Base-by-base conservation (phyloP, 2,329 filamentous ascomycete species). In the Chaetomiaceae sp. region DNA sequence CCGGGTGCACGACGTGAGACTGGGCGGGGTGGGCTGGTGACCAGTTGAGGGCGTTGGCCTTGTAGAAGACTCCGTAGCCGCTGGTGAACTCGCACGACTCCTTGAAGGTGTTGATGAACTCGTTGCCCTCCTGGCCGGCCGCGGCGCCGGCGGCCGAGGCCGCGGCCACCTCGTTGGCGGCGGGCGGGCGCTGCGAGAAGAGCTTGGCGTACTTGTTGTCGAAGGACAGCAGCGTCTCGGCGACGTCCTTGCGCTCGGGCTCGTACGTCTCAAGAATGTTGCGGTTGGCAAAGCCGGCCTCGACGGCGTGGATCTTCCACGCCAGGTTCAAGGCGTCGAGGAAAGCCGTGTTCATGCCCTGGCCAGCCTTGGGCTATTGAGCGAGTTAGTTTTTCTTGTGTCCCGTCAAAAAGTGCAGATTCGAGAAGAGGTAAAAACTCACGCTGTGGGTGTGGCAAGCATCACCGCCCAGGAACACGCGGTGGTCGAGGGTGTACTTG, bases 271-370 rank as follows among this genome's bases (percentile, higher is more conserved):
- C 80, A 44, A 97, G 78, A 16, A 93, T 76, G 3, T 81, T 79
- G 54, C 87, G 85, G 25, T 83, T 72, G 1, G 89, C 88, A 59
- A 95, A 88, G 12, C 89, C 89, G 21, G 78, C 77, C 65, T 96
- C 90, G 9, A 96, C 92, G 31, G 87, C 83, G 65, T 96, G 91
- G 45, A 96, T 87, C 73, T 97, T 97, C 91, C 91, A 97, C 7
- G 91, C 91, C 35, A 97, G 75, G 67, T 96, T 97, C 54, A 89
- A 81, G 0, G 89, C 89, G 59, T 92, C 86, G 45, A 87, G 73
- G 69, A 89, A 89, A 3, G 85, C 85, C 0, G 86, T 86, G 62
- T 89, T 89, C 86, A 89, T 89, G 25, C 86, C 86, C 66, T 89
- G 86, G 1, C 86, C 86, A 27, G 85, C 86, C 72, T 88, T 89